Evolutionary conservation across 208 protist species (phyloP), one percentile per base, ranked within the genome.

Genomic region (Angomonas desouzai): DNA sequence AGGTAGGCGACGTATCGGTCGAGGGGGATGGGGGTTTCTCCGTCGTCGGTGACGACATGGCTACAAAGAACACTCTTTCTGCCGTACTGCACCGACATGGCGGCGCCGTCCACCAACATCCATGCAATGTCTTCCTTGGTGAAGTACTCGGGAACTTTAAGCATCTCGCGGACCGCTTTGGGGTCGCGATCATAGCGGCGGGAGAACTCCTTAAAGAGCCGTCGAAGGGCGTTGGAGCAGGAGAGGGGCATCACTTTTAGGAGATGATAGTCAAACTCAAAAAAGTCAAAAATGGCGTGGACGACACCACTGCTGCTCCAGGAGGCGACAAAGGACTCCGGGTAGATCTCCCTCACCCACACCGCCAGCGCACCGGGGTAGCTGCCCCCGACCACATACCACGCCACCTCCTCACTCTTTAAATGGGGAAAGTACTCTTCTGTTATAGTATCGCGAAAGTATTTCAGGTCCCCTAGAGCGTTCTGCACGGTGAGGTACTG

Each of bases 221-320:
- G 34, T 1, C 65, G 68, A 11, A 82, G 55, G 13, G 68, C 59
- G 13, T 23, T 43, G 13, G 65, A 56, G 48, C 71, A 82, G 23
- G 48, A 30, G n/a, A 58, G 18, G 10, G 68, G 49, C 11, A 82
- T 47, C 6, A 82, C 72, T 28, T 70, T 48, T 25, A 66, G 33
- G 20, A 82, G 40, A 60, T 82, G 76, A 3, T 67, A 64, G 58
- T 82, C 76, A 65, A 82, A 82, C 11, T 18, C 55, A 47, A 48
- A 59, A 58, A 69, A 83, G 56, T 83, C 73, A 63, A 83, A 83
- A 13, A 71, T 66, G 27, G 72, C 63, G 49, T 79, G 67, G 27
- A 81, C 72, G 30, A 79, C 72, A 10, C 73, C 79, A 32, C 72
- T 79, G 48, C 72, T 79, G 47, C 73, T 75, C 72, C 72, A 77